phyloP scores from a whole-genome alignment of 441 rosid genomes.

The Theobroma grandiflorum region DNA sequence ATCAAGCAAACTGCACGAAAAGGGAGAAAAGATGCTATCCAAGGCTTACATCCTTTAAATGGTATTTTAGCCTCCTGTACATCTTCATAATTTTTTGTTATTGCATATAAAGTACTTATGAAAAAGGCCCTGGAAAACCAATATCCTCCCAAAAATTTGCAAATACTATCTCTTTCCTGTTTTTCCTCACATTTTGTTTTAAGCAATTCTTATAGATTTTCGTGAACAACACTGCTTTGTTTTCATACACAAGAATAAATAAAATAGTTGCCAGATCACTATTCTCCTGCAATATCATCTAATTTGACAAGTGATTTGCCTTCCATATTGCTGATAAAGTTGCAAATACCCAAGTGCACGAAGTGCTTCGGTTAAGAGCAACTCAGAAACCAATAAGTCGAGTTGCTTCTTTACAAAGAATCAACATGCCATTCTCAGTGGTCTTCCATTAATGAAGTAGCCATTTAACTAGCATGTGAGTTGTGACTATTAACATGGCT shows the following conservation, averaged over 20 bases:
- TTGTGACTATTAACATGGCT: not conserved
- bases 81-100: not conserved
- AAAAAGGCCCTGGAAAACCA: not conserved
- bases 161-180: not conserved
- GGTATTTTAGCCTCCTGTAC: not conserved
- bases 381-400: not conserved
- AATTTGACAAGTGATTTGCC: not conserved
- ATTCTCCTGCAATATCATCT: not conserved
- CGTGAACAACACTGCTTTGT: not conserved
- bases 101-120: not conserved
- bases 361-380: not conserved
- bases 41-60: slow-evolving; percentile 17
- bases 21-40: not conserved
- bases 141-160: not conserved
- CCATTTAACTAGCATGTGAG: not conserved
- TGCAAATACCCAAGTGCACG: not conserved
- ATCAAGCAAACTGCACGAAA: not conserved
- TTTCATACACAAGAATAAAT: not conserved
- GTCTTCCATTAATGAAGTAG: not conserved
- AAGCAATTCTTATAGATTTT: not conserved
- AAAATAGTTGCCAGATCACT: not conserved
- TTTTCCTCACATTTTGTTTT: not conserved
- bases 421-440: not conserved
- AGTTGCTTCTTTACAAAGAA: not conserved
- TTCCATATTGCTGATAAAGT: not conserved